Base-by-base conservation (phyloP, 2,329 filamentous ascomycete genomes). In the Epichloe gansuensis region DNA sequence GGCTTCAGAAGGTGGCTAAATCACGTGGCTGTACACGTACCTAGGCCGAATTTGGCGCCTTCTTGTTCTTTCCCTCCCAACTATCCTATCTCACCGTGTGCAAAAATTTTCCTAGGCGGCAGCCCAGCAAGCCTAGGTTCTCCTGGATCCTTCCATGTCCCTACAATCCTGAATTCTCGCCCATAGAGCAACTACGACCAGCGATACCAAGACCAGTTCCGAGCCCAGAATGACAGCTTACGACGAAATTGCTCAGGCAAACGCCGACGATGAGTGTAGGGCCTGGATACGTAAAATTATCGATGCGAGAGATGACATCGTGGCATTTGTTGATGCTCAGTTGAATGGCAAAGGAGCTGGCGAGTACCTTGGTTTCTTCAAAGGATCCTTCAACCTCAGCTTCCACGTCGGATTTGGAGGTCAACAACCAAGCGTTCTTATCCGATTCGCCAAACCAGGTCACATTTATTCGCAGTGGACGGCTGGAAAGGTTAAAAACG, bases 401-500 rank as follows among this genome's bases (percentile, higher is more conserved):
- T 58, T 62, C 41, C 54, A 55, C 21, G 55, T 59, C 52, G 55
- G 48, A 27, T 60, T 61, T 47, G 41, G 42, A 35, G 57, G 59
- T 46, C 52, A 54, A 3, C 56, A 21, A 21, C 17, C 56, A 8
- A 56, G 57, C 35, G 58, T 51, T n/a, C 55, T 64, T 13, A 61
- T 64, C 38, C 60, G 59, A 1, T 65, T 63, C 36, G 58, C 58
- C 8, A 54, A 58, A 48, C 59, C 59, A 2, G 61, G 61, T 4
- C 55, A 58, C 38, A 63, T 54, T 23, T 49, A 54, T 40, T 52
- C 55, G 12, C 15, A 50, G 8, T 51, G 56, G 15, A 47, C 59
- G 38, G 61, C 63, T 44, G 65, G 68, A 48, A 70, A 68, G 48
- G 59, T 68, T 39, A 42, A 45, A 21, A 66, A 64, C 44, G 61